Evolutionary conservation across 2,329 filamentous ascomycete genomes (phyloP), one percentile per base, ranked within the genome.

Genomic region (Alternaria alternata): DNA sequence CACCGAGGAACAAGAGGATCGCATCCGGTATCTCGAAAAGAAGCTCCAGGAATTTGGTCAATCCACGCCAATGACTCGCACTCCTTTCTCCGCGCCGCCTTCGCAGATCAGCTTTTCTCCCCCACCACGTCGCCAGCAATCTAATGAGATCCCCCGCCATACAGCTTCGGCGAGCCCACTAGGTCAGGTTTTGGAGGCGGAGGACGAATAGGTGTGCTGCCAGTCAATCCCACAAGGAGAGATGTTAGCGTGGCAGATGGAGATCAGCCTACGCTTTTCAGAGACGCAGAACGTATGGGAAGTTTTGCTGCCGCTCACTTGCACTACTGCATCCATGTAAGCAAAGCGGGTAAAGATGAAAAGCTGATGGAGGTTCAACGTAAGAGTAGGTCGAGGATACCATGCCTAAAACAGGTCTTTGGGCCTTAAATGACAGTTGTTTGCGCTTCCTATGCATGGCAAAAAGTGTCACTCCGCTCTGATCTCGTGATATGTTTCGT

Each of bases 21-120:
- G 70, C 20, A 74, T 78, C 48, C 47, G 56, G 4, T 74, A 77
- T 11, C 68, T 79, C 18, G 66, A 76, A 32, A 58, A 54, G 12
- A 74, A 66, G 59, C 52, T 77, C 1, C 61, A 66, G 36, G 74
- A 78, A 51, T 58, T 54, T 7, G 56, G 60, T 9, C 54, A 59
- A 11, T 26, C 20, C 7, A 55, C 54, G 14, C 53, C 41, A 5
- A 14, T 22, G 5, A 18, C 30, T n/a, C 41, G 24, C 5, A n/a
- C 46, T 18, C 65, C 65, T 1, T 62, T 62, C 38, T 67, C 61
- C 18, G 65, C 67, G 32, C 67, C 67, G 1, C 26, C 65, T n/a
- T 59, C 59, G 7, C 53, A 61, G 42, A 58, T 63, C 36, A 54
- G 32, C 24, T 66, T 69, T 28, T 39, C 54, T 14, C 36, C 49